Evolutionary conservation across 345 rosid species (phyloP).

Genomic region (Ceriops decandra): DNA sequence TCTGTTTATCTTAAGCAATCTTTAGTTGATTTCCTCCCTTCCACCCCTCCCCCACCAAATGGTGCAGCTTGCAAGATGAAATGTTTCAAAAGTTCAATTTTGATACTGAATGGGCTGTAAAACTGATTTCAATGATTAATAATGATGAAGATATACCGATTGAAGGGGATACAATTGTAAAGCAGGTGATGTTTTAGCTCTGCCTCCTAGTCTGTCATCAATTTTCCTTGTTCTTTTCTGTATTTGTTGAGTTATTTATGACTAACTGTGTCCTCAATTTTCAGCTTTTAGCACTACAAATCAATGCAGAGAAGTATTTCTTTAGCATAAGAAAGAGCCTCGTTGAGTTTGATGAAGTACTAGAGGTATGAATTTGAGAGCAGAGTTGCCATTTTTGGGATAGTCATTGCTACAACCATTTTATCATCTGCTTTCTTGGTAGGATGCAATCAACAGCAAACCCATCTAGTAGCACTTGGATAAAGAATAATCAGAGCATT

Average conservation of each 20-base stretch:
- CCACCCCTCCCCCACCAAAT: not conserved
- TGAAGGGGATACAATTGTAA: constrained; percentile 81
- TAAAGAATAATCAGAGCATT: not conserved
- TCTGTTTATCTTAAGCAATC: not conserved
- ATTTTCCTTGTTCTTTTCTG: not conserved
- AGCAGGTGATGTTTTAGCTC: constrained; percentile 52
- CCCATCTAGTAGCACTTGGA: not conserved
- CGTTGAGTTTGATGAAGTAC: constrained; percentile 93
- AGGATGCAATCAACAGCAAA: not conserved
- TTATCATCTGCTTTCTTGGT: not conserved
- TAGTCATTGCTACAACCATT: not conserved
- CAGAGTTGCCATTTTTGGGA: constrained; percentile 3
- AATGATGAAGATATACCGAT: constrained; percentile 83
- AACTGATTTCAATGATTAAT: constrained; percentile 73
- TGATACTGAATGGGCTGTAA: constrained; percentile 93
- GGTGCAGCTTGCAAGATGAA: constrained; percentile 91
- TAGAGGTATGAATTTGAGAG: constrained; percentile 56
- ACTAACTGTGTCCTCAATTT: constrained; percentile 24
- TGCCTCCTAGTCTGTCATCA: constrained; percentile 7
- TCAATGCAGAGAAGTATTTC: constrained; percentile 89
- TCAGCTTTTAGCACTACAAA: constrained; percentile 82
- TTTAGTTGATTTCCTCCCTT: constrained; percentile 9
- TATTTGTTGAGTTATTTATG: constrained; percentile 5
- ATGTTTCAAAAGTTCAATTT: constrained; percentile 94
- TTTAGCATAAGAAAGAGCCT: constrained; percentile 89